phyloP scores from a whole-genome alignment of 257 asterid species.

The Forsythia suspensa region DNA sequence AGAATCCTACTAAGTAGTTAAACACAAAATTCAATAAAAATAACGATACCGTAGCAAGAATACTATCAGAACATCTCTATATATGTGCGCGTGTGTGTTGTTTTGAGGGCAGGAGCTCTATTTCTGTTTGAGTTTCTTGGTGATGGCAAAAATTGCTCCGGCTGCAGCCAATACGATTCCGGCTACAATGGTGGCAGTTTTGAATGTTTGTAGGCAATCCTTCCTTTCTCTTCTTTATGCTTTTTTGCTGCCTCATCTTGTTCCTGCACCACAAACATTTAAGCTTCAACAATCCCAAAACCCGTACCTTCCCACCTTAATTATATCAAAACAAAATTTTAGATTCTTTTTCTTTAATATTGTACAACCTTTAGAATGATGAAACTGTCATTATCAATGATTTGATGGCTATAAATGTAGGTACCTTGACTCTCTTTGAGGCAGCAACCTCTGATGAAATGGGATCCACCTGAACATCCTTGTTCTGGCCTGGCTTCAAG shows the following conservation, averaged over 20 bases:
- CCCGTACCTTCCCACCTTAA: neutral
- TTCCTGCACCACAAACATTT: slow-evolving; percentile 30
- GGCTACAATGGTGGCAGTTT: slow-evolving; percentile 55
- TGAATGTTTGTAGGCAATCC: slow-evolving; percentile 56
- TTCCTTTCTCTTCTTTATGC: slow-evolving; percentile 26
- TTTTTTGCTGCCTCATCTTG: slow-evolving; percentile 25
- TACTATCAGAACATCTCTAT: too few relatives aligned
- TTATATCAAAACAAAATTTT: too few relatives aligned
- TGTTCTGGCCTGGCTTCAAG: slow-evolving; percentile 52
- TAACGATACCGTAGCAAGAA: too few relatives aligned
- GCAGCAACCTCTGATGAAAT: slow-evolving; percentile 51
- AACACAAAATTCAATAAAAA: too few relatives aligned
- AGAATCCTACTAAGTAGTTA: too few relatives aligned
- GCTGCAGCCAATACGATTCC: slow-evolving; percentile 67
- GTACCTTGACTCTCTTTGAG: slow-evolving; percentile 19
- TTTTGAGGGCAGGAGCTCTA: too few relatives aligned
- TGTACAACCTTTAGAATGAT: too few relatives aligned
- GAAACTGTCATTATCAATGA: too few relatives aligned
- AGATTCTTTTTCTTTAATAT: neutral
- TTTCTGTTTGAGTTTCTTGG: too few relatives aligned
- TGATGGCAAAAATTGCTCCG: slow-evolving; percentile 34
- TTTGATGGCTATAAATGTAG: neutral
- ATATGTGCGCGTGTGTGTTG: too few relatives aligned
- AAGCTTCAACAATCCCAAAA: neutral
- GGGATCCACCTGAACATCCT: slow-evolving; percentile 53